Percentiles rank a stretch among this genome's conserved stretches.
Evolutionary conservation across 306 rosid genomes (phyloP).

Genomic region (Quillaja saponaria): DNA sequence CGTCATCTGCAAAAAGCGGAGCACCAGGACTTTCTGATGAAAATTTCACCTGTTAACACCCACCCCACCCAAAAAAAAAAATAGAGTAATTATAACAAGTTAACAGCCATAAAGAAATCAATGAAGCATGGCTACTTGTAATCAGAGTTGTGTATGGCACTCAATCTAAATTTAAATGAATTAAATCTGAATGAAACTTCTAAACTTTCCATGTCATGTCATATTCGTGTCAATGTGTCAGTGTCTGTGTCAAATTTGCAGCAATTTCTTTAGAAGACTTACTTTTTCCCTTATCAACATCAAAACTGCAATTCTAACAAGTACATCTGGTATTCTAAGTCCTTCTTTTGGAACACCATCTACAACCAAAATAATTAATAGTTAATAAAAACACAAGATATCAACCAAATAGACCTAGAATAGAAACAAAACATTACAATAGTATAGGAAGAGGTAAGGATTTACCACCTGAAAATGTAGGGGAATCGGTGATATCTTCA

Average conservation of each 20-base stretch:
- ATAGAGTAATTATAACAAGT: neutral
- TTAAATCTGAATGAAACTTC: too few relatives aligned
- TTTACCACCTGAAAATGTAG: slow-evolving; percentile 74
- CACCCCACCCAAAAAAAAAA: slow-evolving; percentile 4
- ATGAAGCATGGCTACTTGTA: too few relatives aligned
- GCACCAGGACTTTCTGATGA: slow-evolving; percentile 53
- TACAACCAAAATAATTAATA: slow-evolving; percentile 40
- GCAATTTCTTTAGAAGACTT: slow-evolving; percentile 37
- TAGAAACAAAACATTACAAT: slow-evolving; percentile 1
- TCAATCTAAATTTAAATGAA: too few relatives aligned
- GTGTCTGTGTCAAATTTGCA: neutral
- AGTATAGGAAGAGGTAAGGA: slow-evolving; percentile 27
- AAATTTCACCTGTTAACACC: slow-evolving; percentile 58
- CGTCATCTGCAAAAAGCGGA: slow-evolving; percentile 72
- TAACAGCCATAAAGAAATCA: neutral
- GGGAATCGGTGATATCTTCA: slow-evolving; percentile 75
- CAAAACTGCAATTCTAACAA: slow-evolving; percentile 82
- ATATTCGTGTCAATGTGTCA: too few relatives aligned
- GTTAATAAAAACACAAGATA: slow-evolving; percentile 13
- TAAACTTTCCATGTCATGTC: too few relatives aligned
- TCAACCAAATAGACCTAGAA: slow-evolving; percentile 19
- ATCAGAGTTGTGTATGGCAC: too few relatives aligned
- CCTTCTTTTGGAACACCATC: slow-evolving; percentile 99
- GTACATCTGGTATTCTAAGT: slow-evolving; percentile 85
- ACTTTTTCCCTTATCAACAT: slow-evolving; percentile 78